Conservation (phyloP, 1,284 basidiomycete species). For the Ceratobasidium sp. region DNA sequence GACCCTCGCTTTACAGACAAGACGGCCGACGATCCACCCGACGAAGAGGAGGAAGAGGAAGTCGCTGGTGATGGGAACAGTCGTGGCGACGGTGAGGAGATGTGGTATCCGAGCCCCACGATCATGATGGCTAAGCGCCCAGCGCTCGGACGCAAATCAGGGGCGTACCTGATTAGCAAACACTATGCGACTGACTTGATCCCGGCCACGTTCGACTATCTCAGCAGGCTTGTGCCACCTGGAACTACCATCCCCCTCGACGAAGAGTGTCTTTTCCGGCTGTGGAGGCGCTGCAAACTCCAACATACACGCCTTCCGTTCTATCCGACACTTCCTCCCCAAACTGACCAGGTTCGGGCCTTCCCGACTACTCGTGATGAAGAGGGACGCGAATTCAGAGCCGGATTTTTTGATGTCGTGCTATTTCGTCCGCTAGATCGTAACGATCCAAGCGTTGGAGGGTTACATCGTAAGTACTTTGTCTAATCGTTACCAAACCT, state of each 20-base stretch:
- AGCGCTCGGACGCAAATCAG: neutral
- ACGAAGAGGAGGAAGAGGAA: neutral
- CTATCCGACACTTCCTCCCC: neutral
- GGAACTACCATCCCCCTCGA: neutral
- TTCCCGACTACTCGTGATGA: neutral
- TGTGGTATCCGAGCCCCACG: neutral
- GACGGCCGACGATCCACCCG: neutral
- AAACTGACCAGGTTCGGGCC: neutral
- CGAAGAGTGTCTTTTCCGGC: neutral
- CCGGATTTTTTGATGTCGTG: neutral
- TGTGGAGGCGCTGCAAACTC: neutral
- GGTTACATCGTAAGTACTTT: neutral
- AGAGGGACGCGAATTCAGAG: neutral
- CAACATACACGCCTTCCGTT: neutral
- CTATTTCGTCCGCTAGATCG: neutral
- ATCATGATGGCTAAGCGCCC: neutral
- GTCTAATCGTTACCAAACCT: neutral
- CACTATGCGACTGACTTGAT: neutral
- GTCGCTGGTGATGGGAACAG: neutral
- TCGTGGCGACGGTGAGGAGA: neutral
- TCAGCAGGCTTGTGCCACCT: neutral
- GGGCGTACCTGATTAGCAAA: neutral
- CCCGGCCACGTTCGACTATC: neutral
- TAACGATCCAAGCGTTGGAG: neutral
- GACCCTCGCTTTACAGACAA: neutral